These are phyloP conservation scores for Tripidium arundinaceum DNA, from an alignment of 202 grass and related monocot species.

Conservation along the genomic window DNA sequence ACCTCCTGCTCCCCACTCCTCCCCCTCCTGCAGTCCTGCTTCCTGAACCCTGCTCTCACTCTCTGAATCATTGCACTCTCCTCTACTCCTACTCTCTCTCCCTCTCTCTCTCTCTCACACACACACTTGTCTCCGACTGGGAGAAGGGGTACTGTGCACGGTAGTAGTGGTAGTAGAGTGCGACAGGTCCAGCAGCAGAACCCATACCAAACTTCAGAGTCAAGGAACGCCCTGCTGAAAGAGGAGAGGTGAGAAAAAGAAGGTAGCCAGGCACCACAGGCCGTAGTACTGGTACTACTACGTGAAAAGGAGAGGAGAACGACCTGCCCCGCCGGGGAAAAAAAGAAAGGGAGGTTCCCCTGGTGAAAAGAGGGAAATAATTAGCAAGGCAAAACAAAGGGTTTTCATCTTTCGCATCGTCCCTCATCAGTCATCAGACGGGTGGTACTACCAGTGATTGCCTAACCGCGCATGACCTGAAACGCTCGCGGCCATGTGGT, in stretches of 20 bases:
- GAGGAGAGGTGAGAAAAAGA: not conserved
- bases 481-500: no score
- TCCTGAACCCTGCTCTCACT: not conserved
- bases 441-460: no score
- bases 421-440: not conserved
- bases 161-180: not conserved
- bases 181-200: not conserved
- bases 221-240: slow-evolving; percentile 31
- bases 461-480: no score
- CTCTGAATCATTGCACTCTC: not conserved
- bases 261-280: not conserved
- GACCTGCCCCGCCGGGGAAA: not conserved
- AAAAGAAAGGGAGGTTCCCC: not conserved
- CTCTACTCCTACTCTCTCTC: no score
- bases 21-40: no score
- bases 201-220: slow-evolving; percentile 36
- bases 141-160: not conserved
- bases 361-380: not conserved
- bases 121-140: not conserved
- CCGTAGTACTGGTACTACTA: not conserved
- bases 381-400: not conserved
- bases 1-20: not conserved
- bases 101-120: no score
- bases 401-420: slow-evolving; percentile 6
- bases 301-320: slow-evolving; percentile 28